These are phyloP conservation scores for Kockiozyma suomiensis DNA, from an alignment of 805 yeast species.

Conservation along the genomic window DNA sequence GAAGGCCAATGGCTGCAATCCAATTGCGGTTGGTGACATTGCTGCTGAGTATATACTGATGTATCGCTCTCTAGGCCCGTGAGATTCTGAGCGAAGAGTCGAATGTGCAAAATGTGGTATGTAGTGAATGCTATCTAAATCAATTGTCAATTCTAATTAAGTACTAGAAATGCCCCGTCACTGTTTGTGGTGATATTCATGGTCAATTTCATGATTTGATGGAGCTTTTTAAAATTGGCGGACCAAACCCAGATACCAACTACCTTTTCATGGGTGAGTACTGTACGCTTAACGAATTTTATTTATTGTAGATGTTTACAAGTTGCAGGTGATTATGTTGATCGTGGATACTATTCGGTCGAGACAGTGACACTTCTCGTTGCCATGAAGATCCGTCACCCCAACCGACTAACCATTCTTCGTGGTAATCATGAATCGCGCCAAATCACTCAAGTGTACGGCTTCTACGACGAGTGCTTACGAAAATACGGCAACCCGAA, in stretches of 20 bases:
- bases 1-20: too few species aligned
- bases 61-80: slow-evolving; percentile 49
- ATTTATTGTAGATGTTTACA: background rate
- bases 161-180: slow-evolving; percentile 74
- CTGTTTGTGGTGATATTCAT: slow-evolving; percentile 90
- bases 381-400: slow-evolving; percentile 90
- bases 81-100: slow-evolving; percentile 80
- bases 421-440: slow-evolving; percentile 96
- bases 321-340: slow-evolving; percentile 72
- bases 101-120: slow-evolving; percentile 86
- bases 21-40: background rate
- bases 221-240: slow-evolving; percentile 92
- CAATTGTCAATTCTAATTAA: background rate
- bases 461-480: slow-evolving; percentile 93
- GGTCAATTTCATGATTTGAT: slow-evolving; percentile 95
- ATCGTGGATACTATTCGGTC: slow-evolving; percentile 83
- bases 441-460: slow-evolving; percentile 94
- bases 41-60: background rate
- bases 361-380: slow-evolving; percentile 88
- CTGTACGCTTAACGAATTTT: background rate
- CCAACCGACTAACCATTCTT: slow-evolving; percentile 84
- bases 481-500: slow-evolving; percentile 90
- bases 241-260: slow-evolving; percentile 89
- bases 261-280: slow-evolving; percentile 70
- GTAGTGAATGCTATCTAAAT: background rate